Percentiles rank a stretch among this genome's conserved stretches.
Evolutionary conservation across 805 yeast genomes (phyloP).

Genomic region (Metschnikowia orientalis): DNA sequence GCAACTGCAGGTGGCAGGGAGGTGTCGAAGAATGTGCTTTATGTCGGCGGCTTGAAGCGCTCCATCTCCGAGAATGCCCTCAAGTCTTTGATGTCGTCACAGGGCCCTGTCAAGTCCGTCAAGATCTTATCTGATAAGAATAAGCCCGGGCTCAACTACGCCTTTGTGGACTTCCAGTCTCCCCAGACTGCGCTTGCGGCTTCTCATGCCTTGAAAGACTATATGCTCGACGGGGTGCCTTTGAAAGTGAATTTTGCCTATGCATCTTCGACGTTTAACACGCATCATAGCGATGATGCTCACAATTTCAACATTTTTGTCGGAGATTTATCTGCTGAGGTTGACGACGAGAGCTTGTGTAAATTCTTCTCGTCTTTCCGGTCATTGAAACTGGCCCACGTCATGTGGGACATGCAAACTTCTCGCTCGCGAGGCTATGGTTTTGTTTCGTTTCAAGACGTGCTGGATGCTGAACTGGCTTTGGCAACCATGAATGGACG

Average conservation of each 20-base stretch:
- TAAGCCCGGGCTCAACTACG: constrained; percentile 69
- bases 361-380: constrained; percentile 53
- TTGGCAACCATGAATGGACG: constrained; percentile 71
- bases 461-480: constrained; percentile 70
- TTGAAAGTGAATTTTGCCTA: constrained; percentile 78
- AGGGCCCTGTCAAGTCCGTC: constrained; percentile 58
- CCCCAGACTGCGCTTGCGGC: constrained; percentile 61
- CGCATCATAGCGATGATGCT: constrained; percentile 35
- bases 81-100: constrained; percentile 56
- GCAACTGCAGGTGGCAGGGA: constrained; percentile 82
- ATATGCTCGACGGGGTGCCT: constrained; percentile 48
- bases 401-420: constrained; percentile 96
- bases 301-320: constrained; percentile 73
- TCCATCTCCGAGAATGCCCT: constrained; percentile 60
- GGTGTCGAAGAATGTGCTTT: constrained; percentile 63
- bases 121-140: constrained; percentile 77
- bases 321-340: constrained; percentile 80
- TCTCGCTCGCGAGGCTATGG: constrained; percentile 92
- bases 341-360: constrained; percentile 69
- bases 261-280: constrained; percentile 67
- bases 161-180: constrained; percentile 70
- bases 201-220: constrained; percentile 55
- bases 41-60: constrained; percentile 72
- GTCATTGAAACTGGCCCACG: constrained; percentile 76
- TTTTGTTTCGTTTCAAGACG: constrained; percentile 69